These are phyloP conservation scores for Mycena pura DNA, from an alignment of 768 basidiomycete genomes.

Conservation along the genomic window DNA sequence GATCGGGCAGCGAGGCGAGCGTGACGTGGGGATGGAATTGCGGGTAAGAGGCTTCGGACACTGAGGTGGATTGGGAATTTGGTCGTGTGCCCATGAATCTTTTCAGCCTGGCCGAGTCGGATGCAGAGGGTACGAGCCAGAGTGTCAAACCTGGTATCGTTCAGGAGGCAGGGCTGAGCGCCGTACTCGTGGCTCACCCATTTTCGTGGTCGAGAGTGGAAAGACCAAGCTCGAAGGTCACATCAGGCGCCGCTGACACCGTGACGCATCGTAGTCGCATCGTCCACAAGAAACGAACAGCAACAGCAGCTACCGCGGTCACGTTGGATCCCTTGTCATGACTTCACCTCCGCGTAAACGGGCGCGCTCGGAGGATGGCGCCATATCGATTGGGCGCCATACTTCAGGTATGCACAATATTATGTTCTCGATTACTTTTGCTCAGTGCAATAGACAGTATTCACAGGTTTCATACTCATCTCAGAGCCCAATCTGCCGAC, in stretches of 20 bases:
- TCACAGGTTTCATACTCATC: neutral
- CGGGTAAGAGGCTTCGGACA: constrained; percentile 62
- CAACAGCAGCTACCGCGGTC: too few species aligned
- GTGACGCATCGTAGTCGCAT: too few species aligned
- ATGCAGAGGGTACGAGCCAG: constrained; percentile 71
- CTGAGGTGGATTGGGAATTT: constrained; percentile 32
- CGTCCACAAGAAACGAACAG: too few species aligned
- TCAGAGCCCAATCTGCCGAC: neutral
- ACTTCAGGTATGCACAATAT: constrained; percentile 8
- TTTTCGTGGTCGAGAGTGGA: too few species aligned
- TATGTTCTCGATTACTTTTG: neutral
- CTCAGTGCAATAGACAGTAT: constrained; percentile 4
- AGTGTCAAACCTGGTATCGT: constrained; percentile 57
- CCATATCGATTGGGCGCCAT: constrained; percentile 1
- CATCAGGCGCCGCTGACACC: too few species aligned
- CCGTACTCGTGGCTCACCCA: constrained; percentile 2
- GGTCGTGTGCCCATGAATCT: constrained; percentile 52
- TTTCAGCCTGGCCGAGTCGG: constrained; percentile 51
- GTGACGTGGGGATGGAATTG: constrained; percentile 75
- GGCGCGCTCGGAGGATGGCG: constrained; percentile 12
- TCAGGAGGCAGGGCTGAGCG: neutral
- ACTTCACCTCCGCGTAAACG: constrained; percentile 21
- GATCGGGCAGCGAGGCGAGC: constrained; percentile 52
- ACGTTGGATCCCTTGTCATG: too few species aligned
- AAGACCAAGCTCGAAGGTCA: too few species aligned